Percentiles rank a stretch among this genome's conserved stretches.
phyloP scores from a whole-genome alignment of 495 filamentous ascomycete species.

The Trichoderma erinaceum region DNA sequence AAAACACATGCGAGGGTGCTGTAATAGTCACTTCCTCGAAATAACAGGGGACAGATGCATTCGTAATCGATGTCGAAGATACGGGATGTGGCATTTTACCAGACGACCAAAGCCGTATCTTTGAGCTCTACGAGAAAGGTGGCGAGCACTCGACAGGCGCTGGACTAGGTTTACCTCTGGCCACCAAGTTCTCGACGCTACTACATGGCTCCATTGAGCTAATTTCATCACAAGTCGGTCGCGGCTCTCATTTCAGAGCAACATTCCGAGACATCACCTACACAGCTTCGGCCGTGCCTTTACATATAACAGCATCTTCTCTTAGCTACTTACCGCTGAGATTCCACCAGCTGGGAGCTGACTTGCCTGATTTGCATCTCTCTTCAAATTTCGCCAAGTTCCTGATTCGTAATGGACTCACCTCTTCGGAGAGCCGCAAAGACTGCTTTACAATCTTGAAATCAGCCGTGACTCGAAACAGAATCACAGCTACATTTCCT shows the following conservation, averaged over 20 bases:
- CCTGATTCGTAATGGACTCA: not conserved
- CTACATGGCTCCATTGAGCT: slow-evolving; percentile 6
- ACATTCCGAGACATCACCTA: not conserved
- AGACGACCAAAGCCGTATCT: slow-evolving; percentile 7
- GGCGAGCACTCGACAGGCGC: slow-evolving; percentile 4
- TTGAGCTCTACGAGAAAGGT: slow-evolving; percentile 13
- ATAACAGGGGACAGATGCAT: not conserved
- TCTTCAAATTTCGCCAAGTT: not conserved
- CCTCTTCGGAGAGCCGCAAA: not conserved
- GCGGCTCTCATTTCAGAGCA: slow-evolving; percentile 14
- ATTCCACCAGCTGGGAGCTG: not conserved
- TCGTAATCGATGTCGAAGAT: slow-evolving; percentile 10
- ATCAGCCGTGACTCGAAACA: not conserved
- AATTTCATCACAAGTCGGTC: not conserved
- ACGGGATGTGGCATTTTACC: slow-evolving; percentile 7
- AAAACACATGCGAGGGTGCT: slow-evolving; percentile 9
- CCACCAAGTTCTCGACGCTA: slow-evolving; percentile 9
- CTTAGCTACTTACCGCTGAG: not conserved
- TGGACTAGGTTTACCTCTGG: slow-evolving; percentile 9
- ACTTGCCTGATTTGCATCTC: not conserved
- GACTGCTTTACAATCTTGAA: not conserved
- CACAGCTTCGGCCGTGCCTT: not conserved
- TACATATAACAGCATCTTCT: not conserved
- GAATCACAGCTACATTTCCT: not conserved
- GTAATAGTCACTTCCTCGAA: slow-evolving; percentile 6